These are phyloP conservation scores for Solanum dulcamara DNA, from an alignment of 257 asterid species.

Conservation along the genomic window DNA sequence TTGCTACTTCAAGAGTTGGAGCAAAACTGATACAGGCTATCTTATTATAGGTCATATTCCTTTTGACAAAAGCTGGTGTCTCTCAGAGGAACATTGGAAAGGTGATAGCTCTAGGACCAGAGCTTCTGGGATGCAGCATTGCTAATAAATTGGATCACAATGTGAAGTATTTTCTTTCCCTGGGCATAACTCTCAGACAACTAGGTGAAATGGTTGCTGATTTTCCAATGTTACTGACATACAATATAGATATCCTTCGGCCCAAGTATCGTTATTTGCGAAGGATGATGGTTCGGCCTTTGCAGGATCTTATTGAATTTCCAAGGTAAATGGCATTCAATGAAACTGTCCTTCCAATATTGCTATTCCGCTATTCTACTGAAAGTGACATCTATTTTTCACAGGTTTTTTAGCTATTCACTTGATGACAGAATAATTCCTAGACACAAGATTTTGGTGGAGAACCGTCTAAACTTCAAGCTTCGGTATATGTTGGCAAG, in stretches of 20 bases:
- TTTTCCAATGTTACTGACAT: constrained; percentile 78
- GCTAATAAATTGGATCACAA: constrained; percentile 72
- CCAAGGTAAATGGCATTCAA: constrained; percentile 51
- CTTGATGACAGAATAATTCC: constrained; percentile 75
- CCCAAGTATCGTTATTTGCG: constrained; percentile 84
- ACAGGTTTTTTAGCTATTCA: constrained; percentile 95
- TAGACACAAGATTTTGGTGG: constrained; percentile 64
- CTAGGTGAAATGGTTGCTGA: constrained; percentile 76
- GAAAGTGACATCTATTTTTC: neutral
- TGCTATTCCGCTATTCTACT: neutral
- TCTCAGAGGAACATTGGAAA: constrained; percentile 61
- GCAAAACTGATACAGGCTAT: neutral
- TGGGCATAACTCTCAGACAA: constrained; percentile 53
- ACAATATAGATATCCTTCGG: constrained; percentile 69
- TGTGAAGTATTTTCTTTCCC: constrained; percentile 76
- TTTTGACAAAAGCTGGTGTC: constrained; percentile 84
- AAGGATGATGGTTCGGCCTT: constrained; percentile 78
- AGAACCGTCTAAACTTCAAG: constrained; percentile 65
- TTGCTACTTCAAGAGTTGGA: neutral
- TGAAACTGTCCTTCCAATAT: neutral
- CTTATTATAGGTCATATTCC: constrained; percentile 51
- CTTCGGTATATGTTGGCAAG: constrained; percentile 61
- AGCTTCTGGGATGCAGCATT: constrained; percentile 87
- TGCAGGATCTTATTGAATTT: constrained; percentile 69
- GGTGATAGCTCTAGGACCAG: constrained; percentile 72